Evolutionary conservation across 1,284 basidiomycete species (phyloP), one percentile per base, ranked within the genome.

Genomic region (Schizophyllum amplum): DNA sequence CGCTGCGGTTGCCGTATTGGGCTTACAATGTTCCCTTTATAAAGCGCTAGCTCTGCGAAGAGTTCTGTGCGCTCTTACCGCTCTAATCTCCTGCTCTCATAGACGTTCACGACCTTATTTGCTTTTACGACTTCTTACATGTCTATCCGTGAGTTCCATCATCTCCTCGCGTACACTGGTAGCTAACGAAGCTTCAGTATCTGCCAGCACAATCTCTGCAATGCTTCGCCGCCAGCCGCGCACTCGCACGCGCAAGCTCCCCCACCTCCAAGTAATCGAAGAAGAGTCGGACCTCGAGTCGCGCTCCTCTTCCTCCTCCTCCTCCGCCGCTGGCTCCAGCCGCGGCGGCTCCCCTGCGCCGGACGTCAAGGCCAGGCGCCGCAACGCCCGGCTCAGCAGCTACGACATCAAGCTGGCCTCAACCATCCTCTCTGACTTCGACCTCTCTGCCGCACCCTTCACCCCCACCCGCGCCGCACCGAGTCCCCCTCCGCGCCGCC

Each of bases 401-500:
- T 60, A 6, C 26, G 61, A 52, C 27, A n/a, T 24, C 22, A 61
- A 59, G 49, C 54, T 61, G 57, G 13, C 58, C 59, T 47, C 59
- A 60, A 20, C 55, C 59, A 15, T 20, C 20, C 17, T 27, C 47
- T 21, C 20, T 47, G 54, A 55, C 47, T 4, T 46, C 1, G 54
- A 55, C 47, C 59, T 23, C 5, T 22, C 52, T 17, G 57, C 56
- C 4, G 23, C 52, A 17, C n/a, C 52, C 25, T 54, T 47, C 15
- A 46, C 42, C 11, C 48, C 48, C 11, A 50, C 21, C 9, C 48
- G 48, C 47, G 62, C 66, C 11, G 57, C 68, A 20, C 67, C 69
- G 9, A 62, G 69, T 6, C 67, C 69, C 22, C 68, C 69, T 1
- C 67, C 69, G n/a, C 62, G 59, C 57, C 67, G 69, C 21, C 65